Base-by-base conservation (phyloP, 306 rosid species). In the Datisca glomerata region DNA sequence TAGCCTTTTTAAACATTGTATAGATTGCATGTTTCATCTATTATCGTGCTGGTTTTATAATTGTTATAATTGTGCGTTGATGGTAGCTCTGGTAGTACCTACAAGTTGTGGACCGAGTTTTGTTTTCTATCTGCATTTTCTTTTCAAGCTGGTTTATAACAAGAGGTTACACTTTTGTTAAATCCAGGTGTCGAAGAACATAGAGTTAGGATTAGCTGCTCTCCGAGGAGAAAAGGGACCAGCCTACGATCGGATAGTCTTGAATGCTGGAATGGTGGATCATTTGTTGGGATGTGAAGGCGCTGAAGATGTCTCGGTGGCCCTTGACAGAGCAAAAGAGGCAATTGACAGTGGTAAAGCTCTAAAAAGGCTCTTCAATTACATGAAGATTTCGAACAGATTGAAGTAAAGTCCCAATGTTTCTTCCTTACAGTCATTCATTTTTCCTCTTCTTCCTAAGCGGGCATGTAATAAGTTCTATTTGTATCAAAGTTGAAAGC, bases 271-370 rank as follows among this genome's bases (percentile, higher is more conserved):
- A 35, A 57, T 80, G 71, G 89, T 80, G 55, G 95, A 89, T 75
- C 97, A 83, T 67, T 72, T 89, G 72, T 77, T 89, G 54, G 91
- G 97, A 63, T 77, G 73, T 69, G 76, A 72, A 63, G 95, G 97
- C 34, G 91, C 95, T 9, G 86, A 80, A 63, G 91, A 80, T 55
- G 41, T 89, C 56, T 65, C 71, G 4, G 55, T 45, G 0, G 83
- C 97, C 27, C 56, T 89, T 29, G 95, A 77, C 60, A 77, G 95
- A 69, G 95, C 93, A 19, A 70, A 95, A 63, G 97, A 83, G 60
- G 91, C 84, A 54, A 83, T 89, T 53, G 93, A 89, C 70, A 83
- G 86, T 64, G 93, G 97, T 52, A 59, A 72, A 47, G 97, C 95
- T 59, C 74, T 89, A 11, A 75, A 75, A 65, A 76, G 78, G 54